Evolutionary conservation across 1,284 basidiomycete species (phyloP).

Genomic region (Ceratobasidium sp.): DNA sequence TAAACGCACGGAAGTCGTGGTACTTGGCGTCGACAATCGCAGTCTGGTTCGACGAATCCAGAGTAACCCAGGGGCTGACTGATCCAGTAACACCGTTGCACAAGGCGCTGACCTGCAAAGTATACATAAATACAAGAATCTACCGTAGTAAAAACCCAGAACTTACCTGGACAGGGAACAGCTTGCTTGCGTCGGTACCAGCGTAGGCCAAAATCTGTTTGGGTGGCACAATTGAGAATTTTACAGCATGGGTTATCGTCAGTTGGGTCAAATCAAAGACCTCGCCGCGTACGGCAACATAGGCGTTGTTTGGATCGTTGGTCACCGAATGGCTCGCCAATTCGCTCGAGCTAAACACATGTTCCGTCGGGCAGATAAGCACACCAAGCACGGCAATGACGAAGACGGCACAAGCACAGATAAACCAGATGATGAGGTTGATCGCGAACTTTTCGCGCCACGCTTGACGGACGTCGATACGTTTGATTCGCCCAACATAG

Average conservation of each 20-base stretch:
- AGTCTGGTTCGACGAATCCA: conserved; percentile 82
- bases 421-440: conserved; percentile 96
- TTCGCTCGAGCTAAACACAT: conserved; percentile 85
- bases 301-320: conserved; percentile 75
- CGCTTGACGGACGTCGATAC: conserved; percentile 91
- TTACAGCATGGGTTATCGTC: conserved; percentile 66
- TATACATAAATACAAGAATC: neutral
- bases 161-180: conserved; percentile 93
- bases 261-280: conserved; percentile 82
- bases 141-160: too few species aligned
- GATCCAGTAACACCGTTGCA: conserved; percentile 86
- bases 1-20: conserved; percentile 92
- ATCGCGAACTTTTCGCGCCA: conserved; percentile 98
- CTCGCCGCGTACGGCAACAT: conserved; percentile 87
- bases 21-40: conserved; percentile 74
- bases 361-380: conserved; percentile 93
- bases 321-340: conserved; percentile 73
- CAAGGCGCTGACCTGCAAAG: conserved; percentile 82
- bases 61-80: conserved; percentile 84
- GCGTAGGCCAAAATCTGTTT: conserved; percentile 86
- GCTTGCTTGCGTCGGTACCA: conserved; percentile 73
- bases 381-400: conserved; percentile 89
- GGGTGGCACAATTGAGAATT: conserved; percentile 76
- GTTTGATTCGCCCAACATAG: conserved; percentile 88
- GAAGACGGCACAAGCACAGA: conserved; percentile 87